These are phyloP conservation scores for Triadica sebifera DNA, from an alignment of 345 rosid genomes.

Conservation along the genomic window DNA sequence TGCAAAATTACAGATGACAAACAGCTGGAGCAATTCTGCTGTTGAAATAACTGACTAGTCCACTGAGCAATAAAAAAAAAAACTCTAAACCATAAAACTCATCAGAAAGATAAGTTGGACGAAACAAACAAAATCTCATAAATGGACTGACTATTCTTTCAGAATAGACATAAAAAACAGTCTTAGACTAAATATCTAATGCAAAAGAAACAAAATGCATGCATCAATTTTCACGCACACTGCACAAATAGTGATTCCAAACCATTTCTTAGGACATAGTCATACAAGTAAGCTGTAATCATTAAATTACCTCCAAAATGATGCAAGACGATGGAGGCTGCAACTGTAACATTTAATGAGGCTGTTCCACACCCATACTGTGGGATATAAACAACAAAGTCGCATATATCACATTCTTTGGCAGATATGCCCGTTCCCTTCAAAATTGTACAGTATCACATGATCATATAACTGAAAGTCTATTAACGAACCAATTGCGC, in stretches of 20 bases:
- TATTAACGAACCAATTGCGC: too few relatives aligned
- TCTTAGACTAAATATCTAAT: not conserved
- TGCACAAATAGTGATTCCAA: not conserved
- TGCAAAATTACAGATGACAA: slow-evolving; percentile 1
- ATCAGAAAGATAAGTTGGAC: not conserved
- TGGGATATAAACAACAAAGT: slow-evolving; percentile 86
- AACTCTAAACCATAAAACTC: too few relatives aligned
- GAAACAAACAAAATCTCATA: not conserved
- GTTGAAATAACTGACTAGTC: not conserved
- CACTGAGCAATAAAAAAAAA: not conserved
- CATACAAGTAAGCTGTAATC: not conserved
- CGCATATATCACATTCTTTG: slow-evolving; percentile 88
- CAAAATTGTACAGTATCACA: slow-evolving; percentile 2
- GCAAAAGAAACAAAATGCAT: slow-evolving; percentile 6
- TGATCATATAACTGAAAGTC: too few relatives aligned
- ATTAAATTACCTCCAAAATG: slow-evolving; percentile 76
- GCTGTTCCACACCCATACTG: slow-evolving; percentile 95
- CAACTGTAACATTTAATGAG: slow-evolving; percentile 88
- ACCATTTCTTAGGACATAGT: not conserved
- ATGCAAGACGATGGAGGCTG: slow-evolving; percentile 93
- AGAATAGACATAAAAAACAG: not conserved
- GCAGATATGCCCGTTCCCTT: slow-evolving; percentile 92
- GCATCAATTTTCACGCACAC: not conserved
- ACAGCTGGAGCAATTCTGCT: not conserved
- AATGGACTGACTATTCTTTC: not conserved